Evolutionary conservation across 805 yeast genomes (phyloP).

Genomic region (Candida silvatica): DNA sequence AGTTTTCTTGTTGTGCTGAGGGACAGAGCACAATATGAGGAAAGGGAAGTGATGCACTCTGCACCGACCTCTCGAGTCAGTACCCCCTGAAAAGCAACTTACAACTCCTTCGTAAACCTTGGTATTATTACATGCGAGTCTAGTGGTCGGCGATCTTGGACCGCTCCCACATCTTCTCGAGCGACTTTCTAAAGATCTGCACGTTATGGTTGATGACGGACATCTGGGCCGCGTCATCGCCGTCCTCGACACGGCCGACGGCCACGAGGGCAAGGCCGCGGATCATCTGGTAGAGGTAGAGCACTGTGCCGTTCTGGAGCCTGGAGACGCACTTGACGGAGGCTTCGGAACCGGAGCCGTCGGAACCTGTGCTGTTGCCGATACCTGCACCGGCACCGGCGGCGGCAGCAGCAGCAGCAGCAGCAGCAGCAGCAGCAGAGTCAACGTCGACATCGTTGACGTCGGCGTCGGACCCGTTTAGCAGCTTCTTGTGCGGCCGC

Average conservation of each 20-base stretch:
- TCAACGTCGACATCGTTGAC: conserved; percentile 2
- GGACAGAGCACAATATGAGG: too few species aligned
- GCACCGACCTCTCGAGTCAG: too few species aligned
- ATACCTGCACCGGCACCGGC: neutral
- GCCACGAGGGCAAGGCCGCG: conserved; percentile 90
- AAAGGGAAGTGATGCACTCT: too few species aligned
- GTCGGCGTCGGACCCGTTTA: too few species aligned
- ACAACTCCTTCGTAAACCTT: too few species aligned
- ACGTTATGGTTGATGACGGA: conserved; percentile 86
- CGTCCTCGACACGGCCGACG: conserved; percentile 60
- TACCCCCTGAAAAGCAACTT: too few species aligned
- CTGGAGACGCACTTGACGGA: conserved; percentile 56
- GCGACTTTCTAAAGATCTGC: conserved; percentile 64
- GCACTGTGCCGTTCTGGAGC: conserved; percentile 74
- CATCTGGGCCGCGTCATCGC: conserved; percentile 36
- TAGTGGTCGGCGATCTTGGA: too few species aligned
- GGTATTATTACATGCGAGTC: too few species aligned
- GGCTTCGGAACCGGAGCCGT: conserved; percentile 16
- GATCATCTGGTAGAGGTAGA: conserved; percentile 85
- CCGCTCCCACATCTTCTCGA: conserved; percentile 63
- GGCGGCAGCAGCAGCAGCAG: neutral
- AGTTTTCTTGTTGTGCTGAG: neutral
- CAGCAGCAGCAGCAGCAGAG: neutral
- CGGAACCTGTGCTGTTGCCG: neutral
- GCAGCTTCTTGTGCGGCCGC: conserved; percentile 4